Evolutionary conservation across 257 asterid genomes (phyloP), one percentile per base, ranked within the genome.

Genomic region (Asclepias syriaca): DNA sequence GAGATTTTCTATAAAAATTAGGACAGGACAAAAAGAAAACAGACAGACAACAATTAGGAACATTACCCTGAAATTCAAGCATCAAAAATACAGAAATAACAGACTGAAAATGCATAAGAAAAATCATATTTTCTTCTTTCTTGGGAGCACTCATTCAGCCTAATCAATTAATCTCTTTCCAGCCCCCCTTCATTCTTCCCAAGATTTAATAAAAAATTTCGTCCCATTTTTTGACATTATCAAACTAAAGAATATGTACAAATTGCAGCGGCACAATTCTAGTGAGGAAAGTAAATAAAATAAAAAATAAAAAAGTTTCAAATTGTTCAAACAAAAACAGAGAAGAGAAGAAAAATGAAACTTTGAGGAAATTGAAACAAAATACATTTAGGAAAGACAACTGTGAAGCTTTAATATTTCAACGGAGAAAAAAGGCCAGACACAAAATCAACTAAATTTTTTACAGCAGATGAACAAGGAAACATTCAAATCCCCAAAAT

Each of bases 1-100:
- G 29, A 21, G 21, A 37, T 45, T 45, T 15, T 72, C 80, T 76
- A n/a, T 11, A 43, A 22, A 50, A 74, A 55, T 16, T 16, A 18
- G 37, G 21, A 74, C 2, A 21, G 16, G 48, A 18, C 11, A 48
- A 66, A 66, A 45, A 19, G 10, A 66, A 66, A 12, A 11, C 16
- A 22, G 71, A 8, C 50, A 43, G 3, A 5, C 51, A 13, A 34
- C 50, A 21, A 39, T 18, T 19, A 46, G 6, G 21, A 68, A 8
- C 15, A 46, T 32, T 29, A 65, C 46, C 32, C 40, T 61, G 66
- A 59, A 59, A 59, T 59, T n/a, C 14, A 59, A 24, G 37, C 40
- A 59, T 27, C 27, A 18, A 59, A 59, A 40, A 40, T 11, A 21
- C 61, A 8, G 61, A 56, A 54, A 58, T 58, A 58, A 24, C 65